These are phyloP conservation scores for Diaporthe eres DNA, from an alignment of 2,329 filamentous ascomycete genomes.

Conservation along the genomic window DNA sequence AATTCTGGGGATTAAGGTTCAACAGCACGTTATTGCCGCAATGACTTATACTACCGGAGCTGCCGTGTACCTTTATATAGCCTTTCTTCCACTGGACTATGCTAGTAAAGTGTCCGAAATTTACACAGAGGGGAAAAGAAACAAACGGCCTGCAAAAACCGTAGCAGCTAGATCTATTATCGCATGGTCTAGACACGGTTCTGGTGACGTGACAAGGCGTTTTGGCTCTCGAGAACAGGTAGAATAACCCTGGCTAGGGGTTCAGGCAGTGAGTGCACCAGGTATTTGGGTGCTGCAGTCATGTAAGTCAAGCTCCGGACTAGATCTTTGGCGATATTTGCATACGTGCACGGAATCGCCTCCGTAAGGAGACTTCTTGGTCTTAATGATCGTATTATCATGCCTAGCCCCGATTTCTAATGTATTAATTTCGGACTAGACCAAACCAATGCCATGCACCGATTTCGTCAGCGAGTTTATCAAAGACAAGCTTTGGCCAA, in stretches of 20 bases:
- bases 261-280: background rate
- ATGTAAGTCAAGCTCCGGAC: too few species aligned
- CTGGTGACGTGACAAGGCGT: too few species aligned
- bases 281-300: background rate
- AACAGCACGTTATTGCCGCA: background rate
- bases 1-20: background rate
- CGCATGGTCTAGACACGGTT: too few species aligned
- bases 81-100: background rate
- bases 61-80: background rate
- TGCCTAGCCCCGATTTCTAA: background rate
- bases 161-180: background rate
- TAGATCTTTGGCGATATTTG: background rate
- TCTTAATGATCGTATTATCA: background rate
- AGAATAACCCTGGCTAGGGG: background rate
- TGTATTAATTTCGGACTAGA: background rate
- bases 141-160: background rate
- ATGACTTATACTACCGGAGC: background rate
- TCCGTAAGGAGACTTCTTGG: too few species aligned
- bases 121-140: background rate
- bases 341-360: background rate
- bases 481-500: constrained; percentile 29
- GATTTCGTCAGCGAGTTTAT: constrained; percentile 20
- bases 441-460: background rate
- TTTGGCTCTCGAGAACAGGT: background rate
- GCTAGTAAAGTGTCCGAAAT: too few species aligned